phyloP scores from a whole-genome alignment of 179 eudicot genomes.

The Heliamphora ciliata region DNA sequence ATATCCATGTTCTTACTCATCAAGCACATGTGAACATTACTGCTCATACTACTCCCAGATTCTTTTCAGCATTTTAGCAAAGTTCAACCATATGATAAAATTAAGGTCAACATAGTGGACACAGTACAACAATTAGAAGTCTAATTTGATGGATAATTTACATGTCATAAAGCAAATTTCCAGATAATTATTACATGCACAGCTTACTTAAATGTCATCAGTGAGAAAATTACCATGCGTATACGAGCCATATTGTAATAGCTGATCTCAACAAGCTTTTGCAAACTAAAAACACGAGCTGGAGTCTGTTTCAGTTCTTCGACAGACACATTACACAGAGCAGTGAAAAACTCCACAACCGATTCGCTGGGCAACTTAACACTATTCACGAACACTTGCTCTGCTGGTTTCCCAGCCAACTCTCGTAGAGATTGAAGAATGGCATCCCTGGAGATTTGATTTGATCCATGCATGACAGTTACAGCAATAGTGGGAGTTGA shows the following conservation, averaged over 20 bases:
- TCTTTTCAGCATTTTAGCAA: background rate
- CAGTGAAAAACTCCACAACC: constrained; percentile 88
- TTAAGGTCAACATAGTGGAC: background rate
- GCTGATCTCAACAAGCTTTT: constrained; percentile 95
- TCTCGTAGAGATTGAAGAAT: constrained; percentile 77
- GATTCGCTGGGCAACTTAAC: constrained; percentile 82
- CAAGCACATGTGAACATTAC: background rate
- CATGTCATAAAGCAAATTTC: background rate
- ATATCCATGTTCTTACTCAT: background rate
- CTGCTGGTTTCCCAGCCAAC: constrained; percentile 85
- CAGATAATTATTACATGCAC: background rate
- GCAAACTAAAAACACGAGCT: constrained; percentile 93
- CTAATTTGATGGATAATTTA: background rate
- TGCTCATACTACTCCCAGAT: background rate
- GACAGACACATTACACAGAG: constrained; percentile 83
- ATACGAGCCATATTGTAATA: constrained; percentile 98
- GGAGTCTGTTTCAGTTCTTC: constrained; percentile 88
- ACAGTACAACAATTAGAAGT: background rate
- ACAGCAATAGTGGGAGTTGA: constrained; percentile 76
- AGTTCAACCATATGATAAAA: background rate
- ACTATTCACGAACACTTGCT: constrained; percentile 86
- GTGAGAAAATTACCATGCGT: constrained; percentile 67
- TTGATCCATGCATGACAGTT: constrained; percentile 89
- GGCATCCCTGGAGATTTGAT: constrained; percentile 86
- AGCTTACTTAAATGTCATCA: background rate